phyloP scores from a whole-genome alignment of 2,329 filamentous ascomycete species.

The Xylariaceae sp. region DNA sequence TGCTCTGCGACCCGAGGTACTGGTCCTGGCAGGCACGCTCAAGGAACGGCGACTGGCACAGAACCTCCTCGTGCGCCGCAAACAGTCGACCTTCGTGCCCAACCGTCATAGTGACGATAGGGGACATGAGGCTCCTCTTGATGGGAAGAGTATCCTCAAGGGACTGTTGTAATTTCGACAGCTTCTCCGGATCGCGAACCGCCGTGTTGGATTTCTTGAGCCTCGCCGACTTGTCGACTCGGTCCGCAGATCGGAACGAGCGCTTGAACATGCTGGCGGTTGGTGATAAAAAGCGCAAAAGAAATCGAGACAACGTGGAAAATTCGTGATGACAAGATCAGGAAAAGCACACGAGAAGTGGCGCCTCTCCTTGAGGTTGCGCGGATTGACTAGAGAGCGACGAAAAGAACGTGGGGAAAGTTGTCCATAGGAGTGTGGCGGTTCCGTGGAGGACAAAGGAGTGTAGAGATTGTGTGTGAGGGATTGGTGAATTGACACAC shows the following conservation, averaged over 20 bases:
- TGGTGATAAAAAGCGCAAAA: conserved; percentile 28
- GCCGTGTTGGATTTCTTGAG: conserved; percentile 61
- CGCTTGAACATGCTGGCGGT: conserved; percentile 79
- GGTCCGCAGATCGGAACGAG: conserved; percentile 78
- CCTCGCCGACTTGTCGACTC: conserved; percentile 84
- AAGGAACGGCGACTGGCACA: conserved; percentile 83
- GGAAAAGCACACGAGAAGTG: conserved; percentile 28
- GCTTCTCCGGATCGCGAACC: conserved; percentile 69
- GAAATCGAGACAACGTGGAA: conserved; percentile 32
- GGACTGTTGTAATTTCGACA: conserved; percentile 81
- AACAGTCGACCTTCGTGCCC: conserved; percentile 84
- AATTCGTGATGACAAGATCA: conserved; percentile 30
- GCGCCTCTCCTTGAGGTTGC: conserved; percentile 15
- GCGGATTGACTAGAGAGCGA: conserved; percentile 43
- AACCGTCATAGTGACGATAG: conserved; percentile 83
- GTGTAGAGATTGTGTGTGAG: conserved; percentile 28
- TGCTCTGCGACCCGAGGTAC: conserved; percentile 71
- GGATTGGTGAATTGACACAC: conserved; percentile 40
- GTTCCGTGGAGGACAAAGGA: conserved; percentile 19
- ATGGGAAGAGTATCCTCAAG: conserved; percentile 49
- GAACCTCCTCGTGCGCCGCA: conserved; percentile 90
- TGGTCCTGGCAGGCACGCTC: conserved; percentile 65
- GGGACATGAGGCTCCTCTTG: conserved; percentile 45
- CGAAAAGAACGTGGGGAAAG: conserved; percentile 45
- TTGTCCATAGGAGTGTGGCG: conserved; percentile 20